Evolutionary conservation across 1,284 basidiomycete genomes (phyloP).

Genomic region (Marasmius tenuissimus): DNA sequence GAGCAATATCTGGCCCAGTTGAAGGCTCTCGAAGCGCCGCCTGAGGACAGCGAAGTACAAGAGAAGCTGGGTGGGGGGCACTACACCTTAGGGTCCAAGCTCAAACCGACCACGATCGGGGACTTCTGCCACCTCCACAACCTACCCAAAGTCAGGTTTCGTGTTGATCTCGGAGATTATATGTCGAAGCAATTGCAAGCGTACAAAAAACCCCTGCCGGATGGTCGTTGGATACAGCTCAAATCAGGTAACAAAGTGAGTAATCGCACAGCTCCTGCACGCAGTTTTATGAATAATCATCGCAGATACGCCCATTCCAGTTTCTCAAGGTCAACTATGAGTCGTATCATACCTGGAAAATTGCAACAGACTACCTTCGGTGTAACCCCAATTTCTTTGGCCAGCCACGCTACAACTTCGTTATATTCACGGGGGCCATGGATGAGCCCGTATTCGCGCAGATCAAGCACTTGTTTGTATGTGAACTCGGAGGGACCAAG

Average conservation of each 20-base stretch:
- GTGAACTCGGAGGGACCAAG: constrained; percentile 11
- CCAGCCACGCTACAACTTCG: constrained; percentile 26
- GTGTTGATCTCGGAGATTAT: constrained; percentile 19
- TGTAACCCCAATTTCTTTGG: constrained; percentile 30
- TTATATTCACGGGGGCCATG: constrained; percentile 21
- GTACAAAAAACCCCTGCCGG: constrained; percentile 13
- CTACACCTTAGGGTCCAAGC: constrained; percentile 13
- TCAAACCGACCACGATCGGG: constrained; percentile 15
- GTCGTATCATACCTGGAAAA: constrained; percentile 23
- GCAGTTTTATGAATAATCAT: constrained; percentile 17
- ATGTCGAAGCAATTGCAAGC: constrained; percentile 15
- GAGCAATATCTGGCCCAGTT: constrained; percentile 10
- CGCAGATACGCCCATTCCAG: constrained; percentile 17
- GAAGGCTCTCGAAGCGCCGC: background rate
- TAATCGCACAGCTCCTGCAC: background rate
- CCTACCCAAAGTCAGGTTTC: constrained; percentile 18
- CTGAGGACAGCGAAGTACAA: background rate
- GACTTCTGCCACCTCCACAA: constrained; percentile 13
- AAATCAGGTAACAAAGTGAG: constrained; percentile 8
- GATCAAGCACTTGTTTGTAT: constrained; percentile 24
- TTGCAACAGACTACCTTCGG: constrained; percentile 23
- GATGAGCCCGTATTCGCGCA: constrained; percentile 22
- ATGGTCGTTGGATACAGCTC: constrained; percentile 15
- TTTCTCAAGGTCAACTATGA: constrained; percentile 27
- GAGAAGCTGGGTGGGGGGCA: background rate